Conservation (phyloP, 1,284 basidiomycete species). For the Schizophyllum commune region DNA sequence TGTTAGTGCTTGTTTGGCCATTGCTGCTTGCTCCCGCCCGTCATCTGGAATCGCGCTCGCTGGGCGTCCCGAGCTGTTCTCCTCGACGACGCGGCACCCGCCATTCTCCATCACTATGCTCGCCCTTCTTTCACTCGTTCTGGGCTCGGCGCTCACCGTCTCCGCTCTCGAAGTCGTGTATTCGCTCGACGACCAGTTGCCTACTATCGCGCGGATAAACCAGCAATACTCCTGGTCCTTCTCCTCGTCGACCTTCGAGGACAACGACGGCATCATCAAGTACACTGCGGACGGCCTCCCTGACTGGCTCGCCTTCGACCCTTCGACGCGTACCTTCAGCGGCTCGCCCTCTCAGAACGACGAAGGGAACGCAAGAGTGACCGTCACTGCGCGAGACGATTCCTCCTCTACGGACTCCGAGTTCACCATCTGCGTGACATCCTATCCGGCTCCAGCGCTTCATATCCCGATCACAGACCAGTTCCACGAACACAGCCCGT, state of each 20-base stretch:
- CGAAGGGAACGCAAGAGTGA: conserved; percentile 47
- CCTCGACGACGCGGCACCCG: conserved; percentile 18
- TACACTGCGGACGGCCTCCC: conserved; percentile 49
- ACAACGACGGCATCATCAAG: conserved; percentile 31
- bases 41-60: not conserved
- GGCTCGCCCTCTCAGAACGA: conserved; percentile 53
- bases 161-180: conserved; percentile 38
- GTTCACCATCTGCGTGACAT: conserved; percentile 58
- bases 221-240: conserved; percentile 59
- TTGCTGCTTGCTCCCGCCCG: not conserved
- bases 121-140: conserved; percentile 49
- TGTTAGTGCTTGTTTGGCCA: conserved; percentile 3
- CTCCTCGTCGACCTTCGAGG: conserved; percentile 50
- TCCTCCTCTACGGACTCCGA: conserved; percentile 39
- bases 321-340: conserved; percentile 37
- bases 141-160: conserved; percentile 27
- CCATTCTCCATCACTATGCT: conserved; percentile 53
- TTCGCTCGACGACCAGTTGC: conserved; percentile 52
- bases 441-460: conserved; percentile 46
- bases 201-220: conserved; percentile 52
- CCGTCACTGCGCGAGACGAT: conserved; percentile 46
- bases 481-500: conserved; percentile 50
- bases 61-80: no score
- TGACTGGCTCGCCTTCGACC: conserved; percentile 60
- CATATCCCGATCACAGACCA: conserved; percentile 51